These are phyloP conservation scores for Pouteria campechiana DNA, from an alignment of 179 eudicot genomes.

Conservation along the genomic window DNA sequence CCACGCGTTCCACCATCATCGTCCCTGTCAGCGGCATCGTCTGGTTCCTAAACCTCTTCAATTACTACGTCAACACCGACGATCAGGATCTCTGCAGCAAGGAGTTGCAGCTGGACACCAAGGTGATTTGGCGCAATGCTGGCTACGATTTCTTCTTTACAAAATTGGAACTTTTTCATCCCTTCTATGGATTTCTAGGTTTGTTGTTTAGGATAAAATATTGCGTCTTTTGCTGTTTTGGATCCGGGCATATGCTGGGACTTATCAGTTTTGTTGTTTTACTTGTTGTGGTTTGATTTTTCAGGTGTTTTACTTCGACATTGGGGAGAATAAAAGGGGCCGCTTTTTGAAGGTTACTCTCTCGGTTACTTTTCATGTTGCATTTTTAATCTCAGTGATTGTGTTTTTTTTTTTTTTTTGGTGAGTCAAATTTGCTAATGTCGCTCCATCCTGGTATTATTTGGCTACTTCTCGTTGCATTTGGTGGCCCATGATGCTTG, in stretches of 20 bases:
- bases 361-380: not conserved
- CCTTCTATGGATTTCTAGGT: no score
- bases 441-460: no score
- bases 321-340: slow-evolving; percentile 91
- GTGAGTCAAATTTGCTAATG: not conserved
- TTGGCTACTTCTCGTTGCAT: no score
- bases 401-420: not conserved
- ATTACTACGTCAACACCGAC: slow-evolving; percentile 73
- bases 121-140: no score
- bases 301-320: slow-evolving; percentile 92
- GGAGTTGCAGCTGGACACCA: slow-evolving; percentile 87
- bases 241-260: no score
- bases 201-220: no score
- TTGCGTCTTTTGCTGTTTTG: not conserved
- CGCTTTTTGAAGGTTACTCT: slow-evolving; percentile 75
- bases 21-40: slow-evolving; percentile 78
- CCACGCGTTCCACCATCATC: slow-evolving; percentile 86
- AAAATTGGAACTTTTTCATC: no score
- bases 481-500: no score
- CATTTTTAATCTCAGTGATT: not conserved
- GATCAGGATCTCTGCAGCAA: slow-evolving; percentile 79
- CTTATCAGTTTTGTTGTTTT: not conserved
- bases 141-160: no score
- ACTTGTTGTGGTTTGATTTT: not conserved
- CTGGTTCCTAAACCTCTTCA: slow-evolving; percentile 89